Conservation (phyloP, 805 yeast species). For the Metschnikowia similis region DNA sequence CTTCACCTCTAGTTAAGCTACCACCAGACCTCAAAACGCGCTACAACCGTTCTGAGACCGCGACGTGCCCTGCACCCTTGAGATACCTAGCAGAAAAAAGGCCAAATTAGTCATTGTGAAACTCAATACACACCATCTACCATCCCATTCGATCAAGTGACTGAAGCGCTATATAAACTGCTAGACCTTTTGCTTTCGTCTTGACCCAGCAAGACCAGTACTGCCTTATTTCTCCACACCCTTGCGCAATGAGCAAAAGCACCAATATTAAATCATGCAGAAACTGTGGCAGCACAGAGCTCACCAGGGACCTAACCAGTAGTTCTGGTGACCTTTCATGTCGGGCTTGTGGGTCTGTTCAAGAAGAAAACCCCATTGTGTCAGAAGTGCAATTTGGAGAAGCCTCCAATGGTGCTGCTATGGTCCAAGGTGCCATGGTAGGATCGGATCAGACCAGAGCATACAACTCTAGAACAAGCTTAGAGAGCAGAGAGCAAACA, state of each 20-base stretch:
- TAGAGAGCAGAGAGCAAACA: slow-evolving; percentile 89
- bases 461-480: slow-evolving; percentile 60
- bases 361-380: slow-evolving; percentile 90
- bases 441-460: slow-evolving; percentile 83
- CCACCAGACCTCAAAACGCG: no score
- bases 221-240: not conserved
- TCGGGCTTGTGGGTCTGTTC: slow-evolving; percentile 77
- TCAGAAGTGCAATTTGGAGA: slow-evolving; percentile 95
- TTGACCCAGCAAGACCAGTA: not conserved
- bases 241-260: slow-evolving; percentile 7
- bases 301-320: slow-evolving; percentile 15
- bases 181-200: not conserved
- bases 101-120: not conserved
- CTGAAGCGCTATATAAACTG: not conserved
- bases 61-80: no score
- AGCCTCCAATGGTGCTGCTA: slow-evolving; percentile 87
- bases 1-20: no score
- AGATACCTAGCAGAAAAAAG: not conserved
- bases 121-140: no score
- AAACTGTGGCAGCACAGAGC: slow-evolving; percentile 15
- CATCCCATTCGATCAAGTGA: no score
- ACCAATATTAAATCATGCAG: slow-evolving; percentile 12
- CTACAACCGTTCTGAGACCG: no score
- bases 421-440: slow-evolving; percentile 91
- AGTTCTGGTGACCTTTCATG: slow-evolving; percentile 72